Evolutionary conservation across 1,139 yeast species (phyloP), one percentile per base, ranked within the genome.

Genomic region (Taphrina pruni): DNA sequence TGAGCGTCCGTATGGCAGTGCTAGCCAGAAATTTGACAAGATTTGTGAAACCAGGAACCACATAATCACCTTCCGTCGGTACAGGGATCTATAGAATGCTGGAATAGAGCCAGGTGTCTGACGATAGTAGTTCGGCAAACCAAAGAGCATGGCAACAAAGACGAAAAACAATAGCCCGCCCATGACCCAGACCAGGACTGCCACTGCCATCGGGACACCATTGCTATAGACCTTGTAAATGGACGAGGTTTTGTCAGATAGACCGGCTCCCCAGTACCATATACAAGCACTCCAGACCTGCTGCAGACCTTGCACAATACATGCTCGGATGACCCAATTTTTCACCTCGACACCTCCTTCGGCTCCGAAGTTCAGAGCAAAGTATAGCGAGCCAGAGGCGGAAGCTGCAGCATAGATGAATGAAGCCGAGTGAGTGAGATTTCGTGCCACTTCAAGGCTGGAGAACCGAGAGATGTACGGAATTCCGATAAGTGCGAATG

Each of bases 301-400:
- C 46, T 69, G 70, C 11, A 58, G 12, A 9, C 70, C 70, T 58
- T 68, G 70, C 21, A 68, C 65, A 32, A 68, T 52, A 21, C 70
- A 68, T n/a, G 70, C 70, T 21, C 70, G 62, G 26, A 68, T 36
- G 41, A 68, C 67, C 70, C 70, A 68, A 26, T 41, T 35, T n/a
- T 54, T 57, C 35, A 68, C 62, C 36, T 51, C 58, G 11, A 55
- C 58, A 12, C 70, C 69, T 20, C 65, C 70, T n/a, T 68, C 70
- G 12, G 66, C 70, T 12, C 70, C 70, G 43, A 68, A 68, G 21
- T 68, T 68, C 38, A 68, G 62, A 17, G 70, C 60, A 43, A 68
- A 68, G 58, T 38, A 68, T 20, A 68, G 57, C 8, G 70, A 51
- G n/a, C 69, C 69, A n/a, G 69, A 62, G 11, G 69, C 70, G 11